Evolutionary conservation across 2,329 filamentous ascomycete genomes (phyloP).

Genomic region (Botryotinia globosa): DNA sequence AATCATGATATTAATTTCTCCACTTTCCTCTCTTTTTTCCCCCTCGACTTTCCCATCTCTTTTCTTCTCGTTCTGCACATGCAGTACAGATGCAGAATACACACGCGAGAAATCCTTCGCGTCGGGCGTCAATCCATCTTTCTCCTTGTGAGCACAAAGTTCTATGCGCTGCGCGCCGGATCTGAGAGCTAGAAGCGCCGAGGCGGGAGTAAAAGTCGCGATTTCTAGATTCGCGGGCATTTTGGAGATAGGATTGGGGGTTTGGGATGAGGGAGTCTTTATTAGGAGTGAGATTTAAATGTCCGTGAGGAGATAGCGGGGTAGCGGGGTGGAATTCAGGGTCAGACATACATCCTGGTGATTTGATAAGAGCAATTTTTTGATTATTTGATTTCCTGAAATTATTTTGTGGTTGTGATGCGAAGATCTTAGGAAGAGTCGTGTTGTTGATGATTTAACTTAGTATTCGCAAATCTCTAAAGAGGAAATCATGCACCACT

Average conservation of each 20-base stretch:
- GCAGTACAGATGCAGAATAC: neutral
- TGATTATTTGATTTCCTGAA: neutral
- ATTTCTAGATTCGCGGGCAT: slow-evolving; percentile 43
- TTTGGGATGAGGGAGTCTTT: neutral
- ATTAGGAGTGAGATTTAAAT: no score
- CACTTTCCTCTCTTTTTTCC: no score
- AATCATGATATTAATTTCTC: slow-evolving; percentile 47
- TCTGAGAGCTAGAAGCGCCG: slow-evolving; percentile 43
- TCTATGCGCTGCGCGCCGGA: slow-evolving; percentile 51
- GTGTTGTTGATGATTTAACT: rapidly evolving
- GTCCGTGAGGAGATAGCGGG: neutral
- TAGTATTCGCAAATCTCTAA: rapidly evolving
- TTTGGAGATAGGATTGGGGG: neutral
- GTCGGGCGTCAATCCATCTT: slow-evolving; percentile 44
- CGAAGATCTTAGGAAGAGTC: neutral
- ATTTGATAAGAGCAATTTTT: neutral
- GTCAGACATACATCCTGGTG: neutral
- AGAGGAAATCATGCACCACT: rapidly evolving
- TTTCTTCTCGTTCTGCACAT: neutral
- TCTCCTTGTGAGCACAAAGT: slow-evolving; percentile 44
- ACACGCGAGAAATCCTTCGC: slow-evolving; percentile 27
- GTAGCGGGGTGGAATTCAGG: neutral
- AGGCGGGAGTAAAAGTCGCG: slow-evolving; percentile 47
- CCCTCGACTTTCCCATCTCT: neutral
- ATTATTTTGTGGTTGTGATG: neutral